phyloP scores from a whole-genome alignment of 331 rosid genomes.

The Malus hybrid region DNA sequence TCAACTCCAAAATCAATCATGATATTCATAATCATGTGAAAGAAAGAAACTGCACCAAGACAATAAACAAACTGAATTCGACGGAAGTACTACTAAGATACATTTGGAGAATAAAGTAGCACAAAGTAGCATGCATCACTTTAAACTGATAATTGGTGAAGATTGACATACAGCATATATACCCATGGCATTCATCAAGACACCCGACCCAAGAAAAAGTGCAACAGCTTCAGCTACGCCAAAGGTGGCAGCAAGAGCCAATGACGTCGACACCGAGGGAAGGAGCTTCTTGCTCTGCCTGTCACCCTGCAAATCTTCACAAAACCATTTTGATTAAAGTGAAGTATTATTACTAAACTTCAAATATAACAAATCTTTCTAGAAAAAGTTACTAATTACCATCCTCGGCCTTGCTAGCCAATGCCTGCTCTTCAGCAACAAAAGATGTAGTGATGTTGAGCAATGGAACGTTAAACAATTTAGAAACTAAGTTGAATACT shows the following conservation, averaged over 20 bases:
- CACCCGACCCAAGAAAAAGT: slow-evolving; percentile 68
- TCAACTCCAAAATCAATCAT: not conserved
- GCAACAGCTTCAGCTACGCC: slow-evolving; percentile 80
- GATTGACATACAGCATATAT: slow-evolving; percentile 79
- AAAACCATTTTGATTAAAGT: slow-evolving; percentile 11
- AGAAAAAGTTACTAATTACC: slow-evolving; percentile 16
- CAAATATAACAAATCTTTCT: slow-evolving; percentile 3
- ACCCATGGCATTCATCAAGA: slow-evolving; percentile 78
- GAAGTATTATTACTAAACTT: not conserved
- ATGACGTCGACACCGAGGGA: slow-evolving; percentile 73
- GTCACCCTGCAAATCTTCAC: slow-evolving; percentile 26
- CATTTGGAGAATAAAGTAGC: not conserved
- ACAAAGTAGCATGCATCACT: not conserved
- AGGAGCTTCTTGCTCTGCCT: slow-evolving; percentile 46
- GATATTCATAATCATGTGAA: not conserved
- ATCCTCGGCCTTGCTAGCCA: slow-evolving; percentile 17
- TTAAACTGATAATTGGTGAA: slow-evolving; percentile 16
- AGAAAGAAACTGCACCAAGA: not conserved
- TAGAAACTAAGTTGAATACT: slow-evolving; percentile 75
- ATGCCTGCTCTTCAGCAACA: slow-evolving; percentile 81
- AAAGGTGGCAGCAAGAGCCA: slow-evolving; percentile 74
- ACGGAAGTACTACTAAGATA: not conserved
- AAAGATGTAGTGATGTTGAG: slow-evolving; percentile 92
- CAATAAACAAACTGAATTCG: not conserved
- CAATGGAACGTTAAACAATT: slow-evolving; percentile 78